These are phyloP conservation scores for Candida succiphila DNA, from an alignment of 805 yeast species.

Conservation along the genomic window DNA sequence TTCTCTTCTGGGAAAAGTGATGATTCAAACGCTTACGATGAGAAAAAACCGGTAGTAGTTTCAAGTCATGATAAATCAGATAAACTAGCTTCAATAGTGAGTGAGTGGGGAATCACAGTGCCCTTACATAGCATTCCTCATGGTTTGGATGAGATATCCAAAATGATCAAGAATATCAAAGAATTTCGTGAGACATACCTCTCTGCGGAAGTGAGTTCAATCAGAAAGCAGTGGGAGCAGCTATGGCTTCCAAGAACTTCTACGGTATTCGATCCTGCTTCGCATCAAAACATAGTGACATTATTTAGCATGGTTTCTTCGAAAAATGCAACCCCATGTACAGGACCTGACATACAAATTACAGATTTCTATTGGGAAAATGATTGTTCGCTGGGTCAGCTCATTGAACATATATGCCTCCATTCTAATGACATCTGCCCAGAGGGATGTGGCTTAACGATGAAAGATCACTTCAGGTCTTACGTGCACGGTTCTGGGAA, in stretches of 20 bases:
- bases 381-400: constrained; percentile 84
- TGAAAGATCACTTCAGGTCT: constrained; percentile 69
- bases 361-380: constrained; percentile 87
- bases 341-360: constrained; percentile 79
- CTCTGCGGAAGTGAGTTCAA: constrained; percentile 21
- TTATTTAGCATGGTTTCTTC: constrained; percentile 76
- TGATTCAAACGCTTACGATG: constrained; percentile 6
- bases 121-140: constrained; percentile 24
- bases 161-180: constrained; percentile 25
- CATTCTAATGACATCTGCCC: constrained; percentile 62
- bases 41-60: constrained; percentile 1
- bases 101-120: constrained; percentile 9
- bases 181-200: constrained; percentile 17
- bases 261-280: constrained; percentile 52
- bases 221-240: constrained; percentile 60
- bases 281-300: constrained; percentile 72
- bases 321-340: constrained; percentile 82
- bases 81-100: constrained; percentile 5
- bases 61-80: constrained; percentile 9
- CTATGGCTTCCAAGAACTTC: constrained; percentile 32
- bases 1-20: background rate
- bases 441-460: constrained; percentile 69
- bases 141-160: constrained; percentile 22
- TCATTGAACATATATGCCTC: constrained; percentile 66
- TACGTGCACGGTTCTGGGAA: constrained; percentile 86